Conservation (phyloP, 2,329 filamentous ascomycete species). For the Ophiostoma himal-ulmi region DNA sequence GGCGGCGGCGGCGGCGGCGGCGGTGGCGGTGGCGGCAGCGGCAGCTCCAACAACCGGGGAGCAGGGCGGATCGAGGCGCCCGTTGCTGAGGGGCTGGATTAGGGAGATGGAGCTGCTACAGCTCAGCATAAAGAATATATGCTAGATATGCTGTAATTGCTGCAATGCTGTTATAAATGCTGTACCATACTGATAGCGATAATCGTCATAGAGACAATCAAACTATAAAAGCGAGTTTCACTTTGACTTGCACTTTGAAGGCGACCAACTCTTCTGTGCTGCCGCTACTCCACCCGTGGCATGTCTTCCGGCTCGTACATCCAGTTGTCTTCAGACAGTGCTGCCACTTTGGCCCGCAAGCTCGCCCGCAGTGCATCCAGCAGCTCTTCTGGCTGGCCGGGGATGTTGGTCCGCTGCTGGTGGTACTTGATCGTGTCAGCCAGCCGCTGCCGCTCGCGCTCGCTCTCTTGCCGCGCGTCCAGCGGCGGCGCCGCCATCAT, state of each 20-base stretch:
- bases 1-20: constrained; percentile 44
- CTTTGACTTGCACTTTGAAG: background rate
- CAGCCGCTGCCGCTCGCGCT: constrained; percentile 56
- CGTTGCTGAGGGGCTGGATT: constrained; percentile 56
- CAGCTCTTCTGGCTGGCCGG: constrained; percentile 66
- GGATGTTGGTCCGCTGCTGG: constrained; percentile 48
- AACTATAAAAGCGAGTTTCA: background rate
- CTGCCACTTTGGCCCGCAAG: constrained; percentile 64
- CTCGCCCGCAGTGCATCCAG: constrained; percentile 64
- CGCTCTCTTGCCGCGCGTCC: constrained; percentile 53
- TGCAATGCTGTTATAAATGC: background rate
- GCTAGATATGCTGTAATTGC: background rate
- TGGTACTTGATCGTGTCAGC: constrained; percentile 58
- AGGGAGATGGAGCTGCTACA: background rate
- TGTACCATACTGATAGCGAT: background rate
- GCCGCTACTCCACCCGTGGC: constrained; percentile 32
- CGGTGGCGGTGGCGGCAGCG: constrained; percentile 43
- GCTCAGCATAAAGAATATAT: background rate
- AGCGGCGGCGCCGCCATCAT: constrained; percentile 35
- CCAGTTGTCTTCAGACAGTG: constrained; percentile 79
- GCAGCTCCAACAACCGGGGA: constrained; percentile 36
- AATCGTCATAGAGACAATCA: background rate
- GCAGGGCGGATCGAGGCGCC: constrained; percentile 45
- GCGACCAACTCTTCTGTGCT: background rate
- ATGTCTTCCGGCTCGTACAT: constrained; percentile 73